Conservation (phyloP, 257 asterid species). For the Nicotiana noctiflora region DNA sequence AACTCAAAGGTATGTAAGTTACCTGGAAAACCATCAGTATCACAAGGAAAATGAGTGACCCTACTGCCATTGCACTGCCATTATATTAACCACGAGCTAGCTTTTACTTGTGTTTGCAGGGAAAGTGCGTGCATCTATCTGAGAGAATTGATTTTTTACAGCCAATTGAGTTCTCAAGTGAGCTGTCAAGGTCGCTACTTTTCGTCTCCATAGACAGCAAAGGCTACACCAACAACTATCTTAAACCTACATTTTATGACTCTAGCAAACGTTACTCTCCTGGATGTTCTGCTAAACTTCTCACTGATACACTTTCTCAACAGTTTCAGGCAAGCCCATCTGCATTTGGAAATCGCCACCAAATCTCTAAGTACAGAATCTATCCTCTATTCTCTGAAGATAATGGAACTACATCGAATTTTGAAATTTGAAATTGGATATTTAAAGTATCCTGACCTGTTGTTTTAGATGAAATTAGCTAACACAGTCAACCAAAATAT, state of each 20-base stretch:
- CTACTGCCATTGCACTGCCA: constrained; percentile 44
- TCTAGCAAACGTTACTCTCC: constrained; percentile 29
- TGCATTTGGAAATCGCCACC: no score
- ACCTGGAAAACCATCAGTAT: constrained; percentile 86
- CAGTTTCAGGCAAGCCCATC: constrained; percentile 36
- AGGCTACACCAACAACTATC: constrained; percentile 53
- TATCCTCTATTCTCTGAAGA: no score
- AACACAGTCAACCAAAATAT: no score
- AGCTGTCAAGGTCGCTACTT: constrained; percentile 39
- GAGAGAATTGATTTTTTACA: constrained; percentile 40
- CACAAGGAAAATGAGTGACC: constrained; percentile 52
- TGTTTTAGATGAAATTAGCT: no score
- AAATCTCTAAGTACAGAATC: no score
- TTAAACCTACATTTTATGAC: constrained; percentile 2
- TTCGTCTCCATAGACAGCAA: constrained; percentile 44
- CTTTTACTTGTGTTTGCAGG: constrained; percentile 15
- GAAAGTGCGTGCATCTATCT: constrained; percentile 34
- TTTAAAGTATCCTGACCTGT: no score
- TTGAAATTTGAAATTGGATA: background rate
- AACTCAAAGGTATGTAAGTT: background rate
- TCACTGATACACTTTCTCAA: constrained; percentile 22
- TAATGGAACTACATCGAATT: no score
- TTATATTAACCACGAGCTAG: no score
- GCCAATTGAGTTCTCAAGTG: constrained; percentile 15
- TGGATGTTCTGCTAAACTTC: constrained; percentile 41